Base-by-base conservation (phyloP, 2,329 filamentous ascomycete genomes). In the Phialophora tarda region DNA sequence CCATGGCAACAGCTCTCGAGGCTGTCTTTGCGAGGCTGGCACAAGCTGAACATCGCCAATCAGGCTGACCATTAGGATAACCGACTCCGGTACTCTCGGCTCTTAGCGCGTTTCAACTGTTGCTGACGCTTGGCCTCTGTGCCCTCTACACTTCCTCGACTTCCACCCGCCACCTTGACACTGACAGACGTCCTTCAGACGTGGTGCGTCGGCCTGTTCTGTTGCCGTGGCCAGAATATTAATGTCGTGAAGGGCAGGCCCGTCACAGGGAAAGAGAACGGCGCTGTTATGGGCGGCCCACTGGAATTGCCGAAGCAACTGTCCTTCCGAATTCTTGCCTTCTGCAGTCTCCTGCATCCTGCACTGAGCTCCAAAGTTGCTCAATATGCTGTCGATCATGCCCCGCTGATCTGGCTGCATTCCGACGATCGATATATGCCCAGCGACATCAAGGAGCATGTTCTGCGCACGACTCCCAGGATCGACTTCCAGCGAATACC, bases 401-500 rank as follows among this genome's bases (percentile, higher is more conserved):
- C 83, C 28, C 83, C 83, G 7, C 68, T 85, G 6, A 77, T 85
- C 34, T 85, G 81, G 78, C 77, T 85, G 6, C 79, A 85, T 67
- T 80, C 79, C 30, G 69, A 78, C 66, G 83, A 85, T 66, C 71
- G 74, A 17, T 84, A 82, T 68, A 79, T 80, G 63, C 83, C 83
- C 3, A 82, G 82, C 51, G 82, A 83, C 66, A 80, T 85, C 32
- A 74, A 74, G 38, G 75, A 77, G 11, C 82, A 84, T 69, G 71
- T 85, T 8, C 70, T 75, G 34, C 78, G 85, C 70, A 83, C 82
- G 2, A 75, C 74, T 24, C 82, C 83, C 3, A 69, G 78, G 60
- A 74, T 82, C 21, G 80, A 84, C 67, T 78, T 78, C 71, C 77
- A 77, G 2, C 67, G 72, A 0, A 75, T 85, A 24, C 47, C 75